These are phyloP conservation scores for Periconia sp. DNA, from an alignment of 2,329 filamentous ascomycete species.

Conservation along the genomic window DNA sequence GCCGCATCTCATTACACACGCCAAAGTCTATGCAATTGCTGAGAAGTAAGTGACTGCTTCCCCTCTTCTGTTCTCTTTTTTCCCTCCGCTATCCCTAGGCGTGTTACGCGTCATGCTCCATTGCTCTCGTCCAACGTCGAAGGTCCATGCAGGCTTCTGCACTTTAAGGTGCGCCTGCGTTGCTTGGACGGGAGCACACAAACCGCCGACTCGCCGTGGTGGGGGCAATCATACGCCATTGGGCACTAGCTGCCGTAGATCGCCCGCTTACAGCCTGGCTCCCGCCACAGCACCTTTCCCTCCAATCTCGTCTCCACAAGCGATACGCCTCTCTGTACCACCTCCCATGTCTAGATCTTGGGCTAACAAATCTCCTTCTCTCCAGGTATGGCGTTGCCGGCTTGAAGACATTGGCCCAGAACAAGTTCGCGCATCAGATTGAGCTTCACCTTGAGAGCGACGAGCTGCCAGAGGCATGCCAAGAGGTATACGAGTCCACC, in stretches of 20 bases:
- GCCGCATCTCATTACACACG: conserved; percentile 49
- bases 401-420: conserved; percentile 49
- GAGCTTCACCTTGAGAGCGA: conserved; percentile 47
- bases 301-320: conserved; percentile 18
- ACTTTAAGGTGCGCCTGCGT: conserved; percentile 15
- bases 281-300: conserved; percentile 10
- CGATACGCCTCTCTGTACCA: conserved; percentile 9
- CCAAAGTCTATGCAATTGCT: conserved; percentile 53
- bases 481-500: conserved; percentile 53
- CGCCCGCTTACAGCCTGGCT: neutral
- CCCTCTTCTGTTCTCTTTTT: conserved; percentile 12
- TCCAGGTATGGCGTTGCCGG: conserved; percentile 50
- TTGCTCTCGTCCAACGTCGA: conserved; percentile 8
- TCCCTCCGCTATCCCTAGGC: conserved; percentile 9
- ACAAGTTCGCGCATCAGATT: conserved; percentile 51
- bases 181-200: conserved; percentile 23
- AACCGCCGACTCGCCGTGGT: conserved; percentile 33
- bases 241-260: conserved; percentile 4
- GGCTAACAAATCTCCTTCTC: conserved; percentile 23
- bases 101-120: conserved; percentile 2
- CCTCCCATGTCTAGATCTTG: neutral
- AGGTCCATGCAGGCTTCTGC: conserved; percentile 10
- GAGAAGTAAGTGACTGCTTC: conserved; percentile 46
- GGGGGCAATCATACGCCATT: conserved; percentile 28
- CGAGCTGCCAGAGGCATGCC: conserved; percentile 51